These are phyloP conservation scores for Entomortierella lignicola DNA, from an alignment of 192 early-diverging fungal genomes.

Conservation along the genomic window DNA sequence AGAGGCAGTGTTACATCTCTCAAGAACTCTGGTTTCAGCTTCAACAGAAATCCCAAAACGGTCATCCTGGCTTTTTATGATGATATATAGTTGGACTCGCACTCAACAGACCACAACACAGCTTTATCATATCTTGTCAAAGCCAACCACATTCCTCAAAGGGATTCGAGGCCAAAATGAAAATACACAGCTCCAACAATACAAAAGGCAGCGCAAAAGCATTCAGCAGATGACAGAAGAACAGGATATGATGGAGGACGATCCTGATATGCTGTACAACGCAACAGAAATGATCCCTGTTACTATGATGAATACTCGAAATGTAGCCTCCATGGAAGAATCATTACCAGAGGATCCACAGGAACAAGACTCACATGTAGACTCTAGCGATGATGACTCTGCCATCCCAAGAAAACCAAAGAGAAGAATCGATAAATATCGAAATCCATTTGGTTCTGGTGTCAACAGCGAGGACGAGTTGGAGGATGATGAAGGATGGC, in stretches of 20 bases:
- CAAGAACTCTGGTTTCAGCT: slow-evolving; percentile 29
- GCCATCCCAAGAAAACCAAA: slow-evolving; percentile 18
- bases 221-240: slow-evolving; percentile 52
- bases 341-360: slow-evolving; percentile 1
- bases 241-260: slow-evolving; percentile 39
- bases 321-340: slow-evolving; percentile 12
- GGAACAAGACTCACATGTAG: neutral
- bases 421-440: slow-evolving; percentile 34
- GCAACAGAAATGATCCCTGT: slow-evolving; percentile 50
- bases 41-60: slow-evolving; percentile 13
- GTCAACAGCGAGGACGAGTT: slow-evolving; percentile 5
- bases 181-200: slow-evolving; percentile 1
- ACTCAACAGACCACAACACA: slow-evolving; percentile 29
- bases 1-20: slow-evolving; percentile 49
- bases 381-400: slow-evolving; percentile 9
- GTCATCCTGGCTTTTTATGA: slow-evolving; percentile 40
- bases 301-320: slow-evolving; percentile 43
- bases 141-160: slow-evolving; percentile 21
- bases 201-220: slow-evolving; percentile 27
- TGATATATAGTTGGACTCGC: slow-evolving; percentile 47
- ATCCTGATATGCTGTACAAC: slow-evolving; percentile 35
- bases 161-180: slow-evolving; percentile 22
- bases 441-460: slow-evolving; percentile 32
- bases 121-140: slow-evolving; percentile 32
- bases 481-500: slow-evolving; percentile 49